Percentiles rank a stretch among this genome's conserved stretches.
Evolutionary conservation across 768 basidiomycete species (phyloP).

Genomic region (Amanita polypyramis): DNA sequence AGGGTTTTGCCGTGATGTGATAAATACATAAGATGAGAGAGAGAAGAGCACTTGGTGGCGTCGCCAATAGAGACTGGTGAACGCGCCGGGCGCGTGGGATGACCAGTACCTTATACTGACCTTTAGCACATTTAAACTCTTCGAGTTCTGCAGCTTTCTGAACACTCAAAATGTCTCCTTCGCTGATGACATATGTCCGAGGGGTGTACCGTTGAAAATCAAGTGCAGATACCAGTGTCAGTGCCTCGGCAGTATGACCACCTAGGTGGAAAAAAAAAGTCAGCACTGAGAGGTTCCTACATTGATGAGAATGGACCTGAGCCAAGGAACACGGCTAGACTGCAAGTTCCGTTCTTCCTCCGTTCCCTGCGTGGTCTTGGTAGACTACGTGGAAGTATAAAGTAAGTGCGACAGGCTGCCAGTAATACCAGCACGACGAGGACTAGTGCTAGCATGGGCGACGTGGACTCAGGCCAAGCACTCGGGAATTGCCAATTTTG

Average conservation of each 20-base stretch:
- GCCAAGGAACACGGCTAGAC: constrained; percentile 81
- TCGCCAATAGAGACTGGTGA: constrained; percentile 67
- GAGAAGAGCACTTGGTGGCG: constrained; percentile 49
- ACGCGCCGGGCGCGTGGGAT: constrained; percentile 87
- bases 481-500: background rate
- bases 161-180: constrained; percentile 73
- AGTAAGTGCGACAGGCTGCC: constrained; percentile 20
- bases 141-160: constrained; percentile 66
- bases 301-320: constrained; percentile 50
- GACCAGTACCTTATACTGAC: constrained; percentile 39
- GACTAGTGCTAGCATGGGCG: background rate
- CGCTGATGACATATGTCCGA: constrained; percentile 72
- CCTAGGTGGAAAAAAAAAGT: constrained; percentile 47
- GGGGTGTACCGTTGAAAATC: constrained; percentile 67
- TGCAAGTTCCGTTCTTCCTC: constrained; percentile 17
- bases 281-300: background rate
- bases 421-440: background rate
- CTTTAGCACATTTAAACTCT: constrained; percentile 18
- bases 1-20: constrained; percentile 45
- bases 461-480: too few relatives aligned
- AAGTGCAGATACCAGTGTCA: constrained; percentile 60
- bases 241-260: constrained; percentile 87
- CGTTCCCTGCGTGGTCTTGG: constrained; percentile 1
- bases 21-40: constrained; percentile 57
- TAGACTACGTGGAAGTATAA: constrained; percentile 15